Evolutionary conservation across 1,284 basidiomycete genomes (phyloP).

Genomic region (Moesziomyces aphidis): DNA sequence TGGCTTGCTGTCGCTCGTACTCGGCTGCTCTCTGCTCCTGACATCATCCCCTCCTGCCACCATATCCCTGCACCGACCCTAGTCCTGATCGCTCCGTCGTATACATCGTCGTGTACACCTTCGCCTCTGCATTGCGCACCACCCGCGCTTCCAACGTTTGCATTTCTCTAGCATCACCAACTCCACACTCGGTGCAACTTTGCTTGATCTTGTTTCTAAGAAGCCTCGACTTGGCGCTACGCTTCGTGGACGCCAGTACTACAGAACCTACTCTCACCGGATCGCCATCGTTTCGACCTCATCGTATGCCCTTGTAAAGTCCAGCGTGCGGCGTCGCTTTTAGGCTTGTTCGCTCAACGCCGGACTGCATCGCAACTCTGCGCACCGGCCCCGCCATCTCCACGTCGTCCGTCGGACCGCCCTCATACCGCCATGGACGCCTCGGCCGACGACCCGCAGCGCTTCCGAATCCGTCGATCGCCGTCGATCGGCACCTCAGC

Average conservation of each 20-base stretch:
- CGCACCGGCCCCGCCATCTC: neutral
- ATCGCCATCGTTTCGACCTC: too few relatives aligned
- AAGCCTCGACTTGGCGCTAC: too few relatives aligned
- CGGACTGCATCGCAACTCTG: too few relatives aligned
- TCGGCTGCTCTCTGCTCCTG: neutral
- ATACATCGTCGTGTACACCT: too few relatives aligned
- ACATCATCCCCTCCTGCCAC: neutral
- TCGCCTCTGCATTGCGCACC: neutral
- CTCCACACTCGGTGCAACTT: neutral
- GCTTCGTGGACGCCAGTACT: too few relatives aligned
- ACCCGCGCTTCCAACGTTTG: neutral
- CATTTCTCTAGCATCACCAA: neutral
- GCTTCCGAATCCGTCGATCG: conserved; percentile 39
- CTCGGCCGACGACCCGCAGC: conserved; percentile 43
- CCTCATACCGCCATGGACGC: conserved; percentile 31
- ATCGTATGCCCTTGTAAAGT: too few relatives aligned
- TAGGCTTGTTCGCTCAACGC: too few relatives aligned
- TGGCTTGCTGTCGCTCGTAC: too few relatives aligned
- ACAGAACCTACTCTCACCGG: too few relatives aligned
- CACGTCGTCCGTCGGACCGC: neutral
- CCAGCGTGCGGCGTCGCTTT: too few relatives aligned
- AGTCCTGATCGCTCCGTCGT: neutral
- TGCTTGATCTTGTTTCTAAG: neutral
- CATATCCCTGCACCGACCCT: neutral
- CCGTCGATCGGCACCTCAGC: conserved; percentile 40